A percentile compares a stretch with the other conserved stretches of the same genome.
Conservation (phyloP, 2,329 filamentous ascomycete species). For the Biscogniauxia mediterranea region DNA sequence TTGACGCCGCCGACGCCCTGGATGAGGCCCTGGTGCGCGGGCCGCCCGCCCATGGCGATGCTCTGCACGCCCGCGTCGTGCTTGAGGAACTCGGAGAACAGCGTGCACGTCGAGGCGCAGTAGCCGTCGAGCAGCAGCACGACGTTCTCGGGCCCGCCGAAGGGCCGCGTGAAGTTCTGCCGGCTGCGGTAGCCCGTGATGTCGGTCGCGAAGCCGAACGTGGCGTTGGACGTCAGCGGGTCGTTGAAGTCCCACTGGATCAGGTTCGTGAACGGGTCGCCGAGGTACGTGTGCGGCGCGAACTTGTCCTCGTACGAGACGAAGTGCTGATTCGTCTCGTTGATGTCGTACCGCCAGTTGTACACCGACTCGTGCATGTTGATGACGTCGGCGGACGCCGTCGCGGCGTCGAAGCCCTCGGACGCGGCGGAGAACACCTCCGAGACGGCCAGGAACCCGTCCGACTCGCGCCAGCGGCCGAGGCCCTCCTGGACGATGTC, state of each 20-base stretch:
- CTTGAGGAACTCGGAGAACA: conserved; percentile 55
- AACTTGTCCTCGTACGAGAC: conserved; percentile 47
- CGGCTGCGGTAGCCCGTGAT: conserved; percentile 50
- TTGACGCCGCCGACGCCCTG: conserved; percentile 55
- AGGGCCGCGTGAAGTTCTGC: conserved; percentile 49
- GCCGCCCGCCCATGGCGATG: conserved; percentile 51
- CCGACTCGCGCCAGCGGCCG: conserved; percentile 39
- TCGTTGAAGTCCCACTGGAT: conserved; percentile 52
- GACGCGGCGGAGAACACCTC: conserved; percentile 28
- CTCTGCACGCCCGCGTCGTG: conserved; percentile 52
- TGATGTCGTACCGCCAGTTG: conserved; percentile 51
- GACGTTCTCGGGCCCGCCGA: conserved; percentile 54
- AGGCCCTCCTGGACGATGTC: conserved; percentile 40
- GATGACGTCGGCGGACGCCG: conserved; percentile 29
- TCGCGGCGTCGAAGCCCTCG: conserved; percentile 28
- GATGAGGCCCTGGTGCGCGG: conserved; percentile 43
- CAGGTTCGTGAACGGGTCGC: conserved; percentile 53
- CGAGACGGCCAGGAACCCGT: conserved; percentile 39
- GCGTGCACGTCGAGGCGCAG: conserved; percentile 57
- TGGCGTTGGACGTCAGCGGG: conserved; percentile 40
- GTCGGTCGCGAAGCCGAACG: conserved; percentile 42
- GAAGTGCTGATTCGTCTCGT: conserved; percentile 48
- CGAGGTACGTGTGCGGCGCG: conserved; percentile 38
- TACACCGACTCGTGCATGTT: conserved; percentile 49
- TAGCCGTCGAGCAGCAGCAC: conserved; percentile 58